These are phyloP conservation scores for Chaetomiaceae sp. DNA, from an alignment of 2,329 filamentous ascomycete genomes.

Conservation along the genomic window DNA sequence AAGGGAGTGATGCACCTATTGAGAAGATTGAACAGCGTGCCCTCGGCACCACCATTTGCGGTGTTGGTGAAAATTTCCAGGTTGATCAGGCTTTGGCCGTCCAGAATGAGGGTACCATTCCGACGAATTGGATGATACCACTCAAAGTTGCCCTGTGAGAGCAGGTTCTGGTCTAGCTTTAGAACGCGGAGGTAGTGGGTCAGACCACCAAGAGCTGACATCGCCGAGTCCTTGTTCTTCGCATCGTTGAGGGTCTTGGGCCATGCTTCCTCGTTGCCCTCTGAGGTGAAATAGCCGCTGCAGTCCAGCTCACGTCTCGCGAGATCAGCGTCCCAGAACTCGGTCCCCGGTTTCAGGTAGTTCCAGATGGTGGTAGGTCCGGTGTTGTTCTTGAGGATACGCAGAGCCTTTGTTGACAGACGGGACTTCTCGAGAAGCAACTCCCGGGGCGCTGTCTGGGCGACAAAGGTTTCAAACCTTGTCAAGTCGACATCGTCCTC, in stretches of 20 bases:
- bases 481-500: constrained; percentile 89
- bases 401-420: constrained; percentile 80
- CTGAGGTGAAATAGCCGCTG: constrained; percentile 70
- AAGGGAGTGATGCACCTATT: constrained; percentile 96
- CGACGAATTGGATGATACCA: constrained; percentile 88
- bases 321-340: constrained; percentile 86
- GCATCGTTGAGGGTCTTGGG: constrained; percentile 68
- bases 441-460: constrained; percentile 85
- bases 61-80: constrained; percentile 96
- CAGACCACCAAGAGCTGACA: constrained; percentile 87
- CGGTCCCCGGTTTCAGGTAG: constrained; percentile 75
- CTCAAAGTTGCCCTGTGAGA: constrained; percentile 86
- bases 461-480: constrained; percentile 94
- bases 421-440: constrained; percentile 82
- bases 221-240: constrained; percentile 72
- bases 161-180: constrained; percentile 81
- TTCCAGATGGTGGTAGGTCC: constrained; percentile 94
- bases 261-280: constrained; percentile 63
- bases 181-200: constrained; percentile 80
- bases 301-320: constrained; percentile 76
- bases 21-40: constrained; percentile 83
- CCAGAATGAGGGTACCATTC: constrained; percentile 86
- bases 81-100: constrained; percentile 95
- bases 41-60: constrained; percentile 77
- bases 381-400: constrained; percentile 95